Evolutionary conservation across 2,329 filamentous ascomycete species (phyloP), one percentile per base, ranked within the genome.

Genomic region (Fusarium miscanthi): DNA sequence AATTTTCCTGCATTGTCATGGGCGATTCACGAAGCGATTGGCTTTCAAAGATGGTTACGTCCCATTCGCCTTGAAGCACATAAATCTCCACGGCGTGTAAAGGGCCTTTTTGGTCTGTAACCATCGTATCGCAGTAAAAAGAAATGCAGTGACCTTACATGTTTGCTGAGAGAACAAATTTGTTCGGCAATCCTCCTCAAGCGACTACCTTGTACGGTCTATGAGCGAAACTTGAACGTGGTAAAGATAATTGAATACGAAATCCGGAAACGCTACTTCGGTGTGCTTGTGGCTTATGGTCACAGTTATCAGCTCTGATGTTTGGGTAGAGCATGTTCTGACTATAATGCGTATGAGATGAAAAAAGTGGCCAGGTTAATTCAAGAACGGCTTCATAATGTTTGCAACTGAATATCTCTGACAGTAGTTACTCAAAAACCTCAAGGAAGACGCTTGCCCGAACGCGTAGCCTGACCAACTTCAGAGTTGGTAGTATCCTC

Each of bases 401-500:
- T 9, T 35, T 13, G 19, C 19, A 13, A 4, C 27, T 25, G 0
- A 16, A 19, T 16, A 2, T 37, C 31, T n/a, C 12, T 38, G 11
- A 7, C 2, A 16, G 17, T 17, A 3, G 13, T 17, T 53, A 30
- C 37, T 8, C 4, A 41, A n/a, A n/a, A 31, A 21, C 9, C 37
- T 49, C 54, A 78, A 8, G 92, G 92, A 63, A 94, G 85, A 16
- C 84, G 87, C 62, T 84, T 86, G 0, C 92, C 91, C 65, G 87
- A 84, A 73, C 92, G 85, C 7, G 88, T 91, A 19, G 90, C 89
- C 80, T 90, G 87, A 2, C 85, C 90, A 25, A 91, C 85, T 76
- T 89, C 83, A 25, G 88, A 90, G 74, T 89, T 85, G 21, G 90
- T 91, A 27, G 85, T 87, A 76, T 92, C 88, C 56, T 92, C 89